Base-by-base conservation (phyloP, 257 asterid genomes). In the Rhazya stricta region DNA sequence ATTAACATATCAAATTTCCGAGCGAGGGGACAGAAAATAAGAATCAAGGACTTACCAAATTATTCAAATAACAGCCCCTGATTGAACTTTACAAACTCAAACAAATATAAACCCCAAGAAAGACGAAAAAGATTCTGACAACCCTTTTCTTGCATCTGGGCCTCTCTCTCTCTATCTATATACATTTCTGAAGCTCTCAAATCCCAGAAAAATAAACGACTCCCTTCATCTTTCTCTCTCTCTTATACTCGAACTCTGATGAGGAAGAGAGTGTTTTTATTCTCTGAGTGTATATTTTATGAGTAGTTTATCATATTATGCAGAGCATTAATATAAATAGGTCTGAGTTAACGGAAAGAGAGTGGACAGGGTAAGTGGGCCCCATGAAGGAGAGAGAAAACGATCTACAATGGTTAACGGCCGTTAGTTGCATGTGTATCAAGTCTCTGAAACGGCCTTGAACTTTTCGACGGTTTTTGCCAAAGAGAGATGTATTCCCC, bases 371-470 rank as follows among this genome's bases (percentile, higher is more conserved):
- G 80, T 53, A 45, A 32, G 75, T 73, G 75, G 74, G 72, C 30
- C 78, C 79, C 79, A 73, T 61, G 51, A 43, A 41, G 30, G 41
- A 21, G 53, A 10, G 16, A 36, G 41, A 37, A 25, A 58, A 67
- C 36, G 72, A 32, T 19, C 78, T 34, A 51, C 19, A 34, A 78
- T 3, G 16, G 73, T 65, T 77, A 69, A 77, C 79, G 76, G 78
- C 23, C 73, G 76, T 80, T 76, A 67, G 61, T 51, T 51, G 62
- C 78, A 72, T 76, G 79, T 80, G 78, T 72, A 54, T n/a, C n/a
- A 45, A 48, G 54, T 1, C 10, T 63, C 57, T 65, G 74, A 39
- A 78, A 72, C 63, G 32, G 57, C 46, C 36, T 42, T 71, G 25
- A 23, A 19, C 27, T 51, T 51, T 51, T 51, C 8, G 58, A 48